Base-by-base conservation (phyloP, 108 stramenopile species). In the Pelagomonas calceolata region DNA sequence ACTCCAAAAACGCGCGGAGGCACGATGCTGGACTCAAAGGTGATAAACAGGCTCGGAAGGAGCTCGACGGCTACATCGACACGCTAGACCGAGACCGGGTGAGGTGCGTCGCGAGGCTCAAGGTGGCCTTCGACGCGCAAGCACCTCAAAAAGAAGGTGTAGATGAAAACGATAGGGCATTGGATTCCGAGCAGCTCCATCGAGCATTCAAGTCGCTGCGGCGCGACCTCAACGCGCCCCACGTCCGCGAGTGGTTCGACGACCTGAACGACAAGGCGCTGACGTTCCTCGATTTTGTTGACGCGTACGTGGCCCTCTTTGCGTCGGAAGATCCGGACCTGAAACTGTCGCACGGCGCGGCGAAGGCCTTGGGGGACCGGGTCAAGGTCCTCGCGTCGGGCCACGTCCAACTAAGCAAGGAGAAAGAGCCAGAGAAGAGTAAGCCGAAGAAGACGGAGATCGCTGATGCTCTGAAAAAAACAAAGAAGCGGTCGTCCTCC, bases 51-150 rank as follows among this genome's bases (percentile, higher is more conserved):
- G 64, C 68, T 26, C 26, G 5, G 29, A 37, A 69, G 39, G 79
- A 77, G 10, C 75, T 80, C 46, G 78, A 79, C 69, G 79, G 70
- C 18, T 78, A 78, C 65, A 33, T 80, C n/a, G 75, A 30, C 30
- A 60, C 33, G 34, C 14, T 80, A 32, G 79, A 80, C 37, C 74
- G 34, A 29, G 76, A 77, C n/a, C 77, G 78, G 32, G 34, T 81
- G 7, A 65, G 78, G 35, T 68, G 77, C 29, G 73, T 81, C 26
- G 77, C 81, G 18, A 80, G 79, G 72, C 78, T 80, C 46, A 80
- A 80, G 77, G 77, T 26, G 18, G 63, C 45, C 33, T 66, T 72
- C 66, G 69, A 72, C 46, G 26, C 68, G 9, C 70, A 66, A 14
- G 66, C 69, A 7, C n/a, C n/a, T n/a, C 10, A 14, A 16, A 18